Evolutionary conservation across 164 flowering plant species (phyloP).

Genomic region (Akebia trifoliata): DNA sequence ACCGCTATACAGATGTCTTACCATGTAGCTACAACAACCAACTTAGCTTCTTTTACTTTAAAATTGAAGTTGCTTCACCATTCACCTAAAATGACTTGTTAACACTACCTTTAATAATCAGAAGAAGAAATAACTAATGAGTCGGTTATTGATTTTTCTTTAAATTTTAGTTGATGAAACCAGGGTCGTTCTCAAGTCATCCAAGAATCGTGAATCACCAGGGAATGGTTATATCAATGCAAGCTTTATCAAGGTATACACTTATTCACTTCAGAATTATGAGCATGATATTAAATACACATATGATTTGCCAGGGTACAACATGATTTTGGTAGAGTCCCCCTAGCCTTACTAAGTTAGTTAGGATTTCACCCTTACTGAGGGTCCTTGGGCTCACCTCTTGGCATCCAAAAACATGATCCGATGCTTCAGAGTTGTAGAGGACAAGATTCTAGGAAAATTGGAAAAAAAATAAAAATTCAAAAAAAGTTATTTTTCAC

Average conservation of each 20-base stretch:
- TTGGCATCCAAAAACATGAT: too few species aligned
- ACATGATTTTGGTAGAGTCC: too few species aligned
- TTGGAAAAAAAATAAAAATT: too few species aligned
- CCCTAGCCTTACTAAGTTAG: too few species aligned
- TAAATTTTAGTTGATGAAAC: slow-evolving; percentile 59
- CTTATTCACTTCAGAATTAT: not conserved
- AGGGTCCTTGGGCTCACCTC: too few species aligned
- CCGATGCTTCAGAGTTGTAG: too few species aligned
- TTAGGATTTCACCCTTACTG: too few species aligned
- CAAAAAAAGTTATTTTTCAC: too few species aligned
- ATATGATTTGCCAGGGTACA: not conserved
- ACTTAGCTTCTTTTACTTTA: not conserved
- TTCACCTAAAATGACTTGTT: not conserved
- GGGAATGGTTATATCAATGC: slow-evolving; percentile 79
- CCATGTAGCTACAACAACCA: slow-evolving; percentile 45
- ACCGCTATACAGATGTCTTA: slow-evolving; percentile 69
- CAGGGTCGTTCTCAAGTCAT: slow-evolving; percentile 58
- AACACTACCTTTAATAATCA: not conserved
- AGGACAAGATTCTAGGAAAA: too few species aligned
- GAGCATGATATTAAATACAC: not conserved
- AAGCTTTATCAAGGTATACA: slow-evolving; percentile 56
- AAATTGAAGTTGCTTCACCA: not conserved
- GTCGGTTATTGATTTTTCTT: slow-evolving; percentile 4
- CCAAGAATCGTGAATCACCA: slow-evolving; percentile 41
- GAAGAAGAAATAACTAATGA: not conserved